Conservation (phyloP, 2,329 filamentous ascomycete species). For the Fusarium armeniacum region DNA sequence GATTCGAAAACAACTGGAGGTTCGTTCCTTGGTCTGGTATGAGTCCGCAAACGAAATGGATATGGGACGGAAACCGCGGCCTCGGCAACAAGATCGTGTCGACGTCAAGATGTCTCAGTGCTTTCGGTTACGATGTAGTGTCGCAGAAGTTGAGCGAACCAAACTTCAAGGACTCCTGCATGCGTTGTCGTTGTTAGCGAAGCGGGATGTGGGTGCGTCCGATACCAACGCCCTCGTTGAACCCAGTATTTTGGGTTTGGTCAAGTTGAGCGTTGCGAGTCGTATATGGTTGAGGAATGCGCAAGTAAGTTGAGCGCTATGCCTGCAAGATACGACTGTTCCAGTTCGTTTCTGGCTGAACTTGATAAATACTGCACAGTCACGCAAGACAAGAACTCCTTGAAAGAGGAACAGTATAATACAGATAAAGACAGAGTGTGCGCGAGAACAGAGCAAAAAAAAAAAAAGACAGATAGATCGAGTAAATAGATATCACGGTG, state of each 20-base stretch:
- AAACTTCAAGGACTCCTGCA: slow-evolving; percentile 37
- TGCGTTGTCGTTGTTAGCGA: slow-evolving; percentile 37
- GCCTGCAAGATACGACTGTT: slow-evolving; percentile 18
- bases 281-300: slow-evolving; percentile 24
- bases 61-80: slow-evolving; percentile 23
- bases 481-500: slow-evolving; percentile 33
- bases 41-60: slow-evolving; percentile 19
- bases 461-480: slow-evolving; percentile 3
- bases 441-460: slow-evolving; percentile 3
- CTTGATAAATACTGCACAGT: slow-evolving; percentile 39
- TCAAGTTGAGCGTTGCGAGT: slow-evolving; percentile 28
- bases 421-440: slow-evolving; percentile 19
- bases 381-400: slow-evolving; percentile 34
- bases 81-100: slow-evolving; percentile 28
- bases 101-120: slow-evolving; percentile 48
- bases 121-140: slow-evolving; percentile 40
- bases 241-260: slow-evolving; percentile 30
- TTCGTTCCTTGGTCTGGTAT: slow-evolving; percentile 14
- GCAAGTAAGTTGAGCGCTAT: slow-evolving; percentile 14
- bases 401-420: slow-evolving; percentile 8
- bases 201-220: slow-evolving; percentile 26
- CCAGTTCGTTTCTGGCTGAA: slow-evolving; percentile 15
- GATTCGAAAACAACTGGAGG: slow-evolving; percentile 29
- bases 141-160: slow-evolving; percentile 39
- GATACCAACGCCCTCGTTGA: slow-evolving; percentile 20